Evolutionary conservation across 352 stramenopile species (phyloP).

Genomic region (Halophytophthora polymorphica): DNA sequence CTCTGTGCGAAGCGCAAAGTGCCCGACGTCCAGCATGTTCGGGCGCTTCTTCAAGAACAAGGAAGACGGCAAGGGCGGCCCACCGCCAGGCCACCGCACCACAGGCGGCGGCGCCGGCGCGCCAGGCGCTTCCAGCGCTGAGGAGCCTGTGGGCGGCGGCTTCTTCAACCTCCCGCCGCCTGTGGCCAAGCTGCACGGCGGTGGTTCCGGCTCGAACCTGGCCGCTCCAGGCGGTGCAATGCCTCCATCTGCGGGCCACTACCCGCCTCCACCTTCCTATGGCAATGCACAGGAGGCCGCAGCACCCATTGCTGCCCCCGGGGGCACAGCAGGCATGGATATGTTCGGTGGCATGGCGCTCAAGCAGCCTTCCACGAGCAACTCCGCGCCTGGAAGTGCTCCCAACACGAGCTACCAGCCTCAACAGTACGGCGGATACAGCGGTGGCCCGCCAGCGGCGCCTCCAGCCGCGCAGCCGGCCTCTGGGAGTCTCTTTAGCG

Average conservation of each 20-base stretch:
- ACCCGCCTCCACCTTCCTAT: constrained; percentile 16
- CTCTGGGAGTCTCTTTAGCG: constrained; percentile 42
- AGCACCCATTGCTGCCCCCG: constrained; percentile 5
- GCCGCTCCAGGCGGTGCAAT: constrained; percentile 10
- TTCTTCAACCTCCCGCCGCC: constrained; percentile 87
- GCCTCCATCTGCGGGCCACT: constrained; percentile 13
- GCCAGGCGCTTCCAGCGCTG: constrained; percentile 14
- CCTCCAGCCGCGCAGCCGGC: constrained; percentile 5
- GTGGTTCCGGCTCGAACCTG: constrained; percentile 14
- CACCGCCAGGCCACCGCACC: constrained; percentile 51
- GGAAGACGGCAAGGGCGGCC: constrained; percentile 60
- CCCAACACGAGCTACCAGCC: constrained; percentile 20
- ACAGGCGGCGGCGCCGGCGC: constrained; percentile 15
- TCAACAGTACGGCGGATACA: constrained; percentile 34
- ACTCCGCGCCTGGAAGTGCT: constrained; percentile 5
- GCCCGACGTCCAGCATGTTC: constrained; percentile 46
- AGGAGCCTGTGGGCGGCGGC: constrained; percentile 53
- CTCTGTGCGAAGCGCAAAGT: constrained; percentile 1
- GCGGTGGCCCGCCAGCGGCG: background rate
- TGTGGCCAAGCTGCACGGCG: constrained; percentile 41
- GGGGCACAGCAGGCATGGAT: constrained; percentile 19
- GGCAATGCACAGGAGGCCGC: constrained; percentile 17
- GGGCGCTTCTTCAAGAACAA: constrained; percentile 84
- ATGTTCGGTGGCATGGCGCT: constrained; percentile 84
- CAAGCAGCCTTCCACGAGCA: constrained; percentile 24